phyloP scores from a whole-genome alignment of 1,284 basidiomycete genomes.

The Peniophora sp. region DNA sequence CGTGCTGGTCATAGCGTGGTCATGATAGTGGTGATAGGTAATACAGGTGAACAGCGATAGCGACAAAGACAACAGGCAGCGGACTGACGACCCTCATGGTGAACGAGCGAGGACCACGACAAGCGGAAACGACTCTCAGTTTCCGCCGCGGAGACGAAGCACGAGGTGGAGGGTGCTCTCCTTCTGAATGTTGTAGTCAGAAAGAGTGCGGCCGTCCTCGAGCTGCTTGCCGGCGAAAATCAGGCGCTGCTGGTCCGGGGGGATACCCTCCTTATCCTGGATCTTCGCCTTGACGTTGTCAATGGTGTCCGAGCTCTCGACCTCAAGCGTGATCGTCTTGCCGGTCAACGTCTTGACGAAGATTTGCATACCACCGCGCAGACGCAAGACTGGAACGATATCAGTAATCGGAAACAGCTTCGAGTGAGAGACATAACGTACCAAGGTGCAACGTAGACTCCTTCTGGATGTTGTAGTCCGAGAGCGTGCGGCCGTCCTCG shows the following conservation, averaged over 20 bases:
- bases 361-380: constrained; percentile 68
- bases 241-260: constrained; percentile 94
- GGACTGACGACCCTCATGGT: not conserved
- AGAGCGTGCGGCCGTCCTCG: constrained; percentile 87
- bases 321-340: constrained; percentile 98
- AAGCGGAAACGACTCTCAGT: not conserved
- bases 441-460: constrained; percentile 92
- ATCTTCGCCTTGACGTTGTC: constrained; percentile 98
- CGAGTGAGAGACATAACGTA: not conserved
- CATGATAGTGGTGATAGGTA: not conserved
- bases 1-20: too few species aligned
- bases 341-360: constrained; percentile 98
- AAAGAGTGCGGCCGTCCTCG: constrained; percentile 87
- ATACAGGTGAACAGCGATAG: not conserved
- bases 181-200: constrained; percentile 94
- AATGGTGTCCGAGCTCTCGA: constrained; percentile 94
- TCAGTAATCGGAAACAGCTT: not conserved
- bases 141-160: constrained; percentile 87
- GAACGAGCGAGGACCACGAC: not conserved
- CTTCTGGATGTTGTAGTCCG: constrained; percentile 94
- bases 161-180: constrained; percentile 95
- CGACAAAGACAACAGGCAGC: not conserved
- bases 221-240: constrained; percentile 99
- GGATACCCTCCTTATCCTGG: constrained; percentile 93
- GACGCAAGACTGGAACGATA: not conserved